A percentile compares a stretch with the other conserved stretches of the same genome.
Conservation (phyloP, 352 stramenopile genomes). For the Pythium coloratum region DNA sequence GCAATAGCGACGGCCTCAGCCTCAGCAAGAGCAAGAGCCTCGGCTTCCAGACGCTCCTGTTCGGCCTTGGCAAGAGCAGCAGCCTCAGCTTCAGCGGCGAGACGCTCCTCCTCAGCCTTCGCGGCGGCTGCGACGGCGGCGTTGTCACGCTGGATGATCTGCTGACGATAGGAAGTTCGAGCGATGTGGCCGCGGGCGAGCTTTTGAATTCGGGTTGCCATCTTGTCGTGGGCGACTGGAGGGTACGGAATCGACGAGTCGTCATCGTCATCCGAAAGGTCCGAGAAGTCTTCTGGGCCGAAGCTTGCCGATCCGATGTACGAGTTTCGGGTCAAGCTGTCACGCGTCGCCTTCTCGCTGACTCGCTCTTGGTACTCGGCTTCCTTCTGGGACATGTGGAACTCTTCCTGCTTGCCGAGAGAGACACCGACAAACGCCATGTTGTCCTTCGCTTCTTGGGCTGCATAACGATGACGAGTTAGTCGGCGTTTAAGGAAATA, state of each 20-base stretch:
- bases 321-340: slow-evolving; percentile 26
- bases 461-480: neutral
- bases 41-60: neutral
- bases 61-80: neutral
- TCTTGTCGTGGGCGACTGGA: slow-evolving; percentile 32
- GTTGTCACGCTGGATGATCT: slow-evolving; percentile 1
- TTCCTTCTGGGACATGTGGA: slow-evolving; percentile 20
- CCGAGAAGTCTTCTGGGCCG: slow-evolving; percentile 21
- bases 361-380: slow-evolving; percentile 22
- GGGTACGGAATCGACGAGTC: slow-evolving; percentile 15
- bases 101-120: slow-evolving; percentile 5
- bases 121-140: neutral
- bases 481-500: neutral
- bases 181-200: neutral
- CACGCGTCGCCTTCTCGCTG: slow-evolving; percentile 24
- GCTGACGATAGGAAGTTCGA: neutral
- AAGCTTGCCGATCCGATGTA: slow-evolving; percentile 19
- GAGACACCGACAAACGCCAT: slow-evolving; percentile 23
- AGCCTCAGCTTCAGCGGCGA: slow-evolving; percentile 3
- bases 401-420: slow-evolving; percentile 25
- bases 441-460: slow-evolving; percentile 28
- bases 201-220: slow-evolving; percentile 48
- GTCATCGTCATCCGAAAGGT: slow-evolving; percentile 16
- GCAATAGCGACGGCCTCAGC: slow-evolving; percentile 10
- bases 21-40: neutral